Conservation (phyloP, 306 rosid species). For the Geum urbanum region DNA sequence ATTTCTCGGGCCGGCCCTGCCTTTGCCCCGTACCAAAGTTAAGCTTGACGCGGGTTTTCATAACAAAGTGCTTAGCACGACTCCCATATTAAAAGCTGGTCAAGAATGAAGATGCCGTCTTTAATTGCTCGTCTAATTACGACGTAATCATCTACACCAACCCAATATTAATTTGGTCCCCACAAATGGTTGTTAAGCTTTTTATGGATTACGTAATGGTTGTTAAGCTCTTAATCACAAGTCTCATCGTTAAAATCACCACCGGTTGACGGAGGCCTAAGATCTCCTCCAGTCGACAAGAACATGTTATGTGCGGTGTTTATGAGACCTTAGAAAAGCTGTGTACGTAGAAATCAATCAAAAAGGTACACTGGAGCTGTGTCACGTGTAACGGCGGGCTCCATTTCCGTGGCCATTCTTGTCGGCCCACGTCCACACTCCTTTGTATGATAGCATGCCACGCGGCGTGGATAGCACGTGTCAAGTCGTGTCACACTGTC, state of each 20-base stretch:
- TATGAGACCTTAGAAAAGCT: not conserved
- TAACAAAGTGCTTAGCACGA: not conserved
- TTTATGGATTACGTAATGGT: too few relatives aligned
- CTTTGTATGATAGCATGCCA: not conserved
- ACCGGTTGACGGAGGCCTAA: too few relatives aligned
- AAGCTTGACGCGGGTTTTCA: slow-evolving; percentile 8
- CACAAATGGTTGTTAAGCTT: not conserved
- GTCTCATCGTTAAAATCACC: not conserved
- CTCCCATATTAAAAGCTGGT: not conserved
- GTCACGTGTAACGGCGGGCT: slow-evolving; percentile 8
- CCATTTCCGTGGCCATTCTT: not conserved
- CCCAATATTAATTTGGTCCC: not conserved
- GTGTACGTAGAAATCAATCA: slow-evolving; percentile 7
- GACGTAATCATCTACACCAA: not conserved
- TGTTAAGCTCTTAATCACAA: too few relatives aligned
- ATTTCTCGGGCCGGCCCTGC: too few relatives aligned
- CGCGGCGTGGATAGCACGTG: not conserved
- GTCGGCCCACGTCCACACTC: slow-evolving; percentile 20
- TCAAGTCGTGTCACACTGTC: not conserved
- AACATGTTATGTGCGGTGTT: slow-evolving; percentile 12
- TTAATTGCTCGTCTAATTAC: not conserved
- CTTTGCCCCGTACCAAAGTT: not conserved
- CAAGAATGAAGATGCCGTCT: not conserved
- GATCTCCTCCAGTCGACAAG: slow-evolving; percentile 7
- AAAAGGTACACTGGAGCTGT: not conserved